phyloP scores from a whole-genome alignment of 2,329 filamentous ascomycete genomes.

The Penicillium psychrosexuale region DNA sequence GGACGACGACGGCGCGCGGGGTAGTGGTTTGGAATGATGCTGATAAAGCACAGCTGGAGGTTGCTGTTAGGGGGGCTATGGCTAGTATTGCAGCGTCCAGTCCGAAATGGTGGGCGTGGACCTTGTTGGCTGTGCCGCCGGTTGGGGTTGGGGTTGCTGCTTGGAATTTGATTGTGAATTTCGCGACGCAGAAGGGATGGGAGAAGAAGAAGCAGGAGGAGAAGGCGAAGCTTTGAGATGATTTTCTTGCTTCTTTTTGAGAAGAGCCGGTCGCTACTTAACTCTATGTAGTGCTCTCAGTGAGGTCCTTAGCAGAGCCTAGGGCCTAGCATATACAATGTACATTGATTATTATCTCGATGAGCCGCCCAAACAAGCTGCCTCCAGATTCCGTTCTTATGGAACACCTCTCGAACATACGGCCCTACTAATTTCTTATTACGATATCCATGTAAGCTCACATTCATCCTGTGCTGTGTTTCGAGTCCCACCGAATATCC shows the following conservation, averaged over 20 bases:
- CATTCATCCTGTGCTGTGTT: too few relatives aligned
- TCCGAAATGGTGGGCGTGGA: conserved; percentile 80
- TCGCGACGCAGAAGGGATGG: conserved; percentile 68
- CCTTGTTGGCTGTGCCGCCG: conserved; percentile 67
- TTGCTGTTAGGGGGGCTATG: conserved; percentile 66
- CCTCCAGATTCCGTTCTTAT: too few relatives aligned
- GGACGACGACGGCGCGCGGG: conserved; percentile 56
- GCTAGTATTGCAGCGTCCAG: conserved; percentile 59
- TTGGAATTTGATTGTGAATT: conserved; percentile 72
- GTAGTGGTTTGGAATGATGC: conserved; percentile 91
- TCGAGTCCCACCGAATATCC: too few relatives aligned
- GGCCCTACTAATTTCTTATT: too few relatives aligned
- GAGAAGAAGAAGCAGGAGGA: conserved; percentile 56
- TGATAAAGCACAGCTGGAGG: conserved; percentile 65
- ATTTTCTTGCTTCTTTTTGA: neutral
- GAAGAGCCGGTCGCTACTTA: neutral
- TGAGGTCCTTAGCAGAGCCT: neutral
- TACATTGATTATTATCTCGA: neutral
- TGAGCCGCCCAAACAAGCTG: too few relatives aligned
- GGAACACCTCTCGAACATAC: too few relatives aligned
- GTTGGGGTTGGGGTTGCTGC: conserved; percentile 65
- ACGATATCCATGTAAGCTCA: too few relatives aligned
- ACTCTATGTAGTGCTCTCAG: too few relatives aligned
- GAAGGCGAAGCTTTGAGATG: conserved; percentile 53
- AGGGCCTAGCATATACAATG: neutral